Percentiles rank a stretch among this genome's conserved stretches.
Conservation (phyloP, 73 alveolate genomes). For the Paramecium sonneborni region DNA sequence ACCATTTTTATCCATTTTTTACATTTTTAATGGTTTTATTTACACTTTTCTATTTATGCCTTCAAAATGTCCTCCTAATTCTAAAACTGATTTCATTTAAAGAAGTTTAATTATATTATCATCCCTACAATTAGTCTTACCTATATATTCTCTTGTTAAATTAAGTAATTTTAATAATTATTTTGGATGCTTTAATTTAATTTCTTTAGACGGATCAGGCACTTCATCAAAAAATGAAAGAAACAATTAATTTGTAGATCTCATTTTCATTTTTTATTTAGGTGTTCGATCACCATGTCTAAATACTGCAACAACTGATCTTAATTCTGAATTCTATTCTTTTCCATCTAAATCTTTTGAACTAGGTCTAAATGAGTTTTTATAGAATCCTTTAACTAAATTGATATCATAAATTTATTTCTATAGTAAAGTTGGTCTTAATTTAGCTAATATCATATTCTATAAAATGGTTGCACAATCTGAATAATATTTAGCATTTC, state of each 20-base stretch:
- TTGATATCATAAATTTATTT: conserved; percentile 9
- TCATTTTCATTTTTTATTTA: conserved; percentile 95
- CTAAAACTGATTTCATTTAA: conserved; percentile 88
- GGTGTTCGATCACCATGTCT: conserved; percentile 98
- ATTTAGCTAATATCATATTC: conserved; percentile 55
- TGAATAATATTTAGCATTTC: conserved; percentile 79
- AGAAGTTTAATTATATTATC: conserved; percentile 86
- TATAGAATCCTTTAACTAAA: conserved; percentile 25
- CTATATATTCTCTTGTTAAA: conserved; percentile 76
- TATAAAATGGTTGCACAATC: conserved; percentile 67
- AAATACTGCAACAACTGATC: conserved; percentile 95
- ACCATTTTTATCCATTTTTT: conserved; percentile 7
- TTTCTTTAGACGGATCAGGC: conserved; percentile 74
- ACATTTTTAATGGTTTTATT: conserved; percentile 37
- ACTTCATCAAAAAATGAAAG: conserved; percentile 81
- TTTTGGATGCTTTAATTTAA: conserved; percentile 77
- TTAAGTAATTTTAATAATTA: conserved; percentile 73
- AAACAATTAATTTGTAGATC: conserved; percentile 74
- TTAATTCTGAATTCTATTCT: conserved; percentile 85
- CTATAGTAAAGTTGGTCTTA: conserved; percentile 41
- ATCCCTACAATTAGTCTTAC: conserved; percentile 73
- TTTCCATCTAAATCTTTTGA: conserved; percentile 34
- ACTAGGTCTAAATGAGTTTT: conserved; percentile 53
- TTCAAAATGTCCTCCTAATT: conserved; percentile 68
- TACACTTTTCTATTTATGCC: conserved; percentile 68